phyloP scores from a whole-genome alignment of 176 grass and related monocot genomes.

The maize (Zea mays) region Zm-B73-REFERENCE-NAM-5.0 NC_050100.1:22006001-22006500 shows the following conservation, averaged over 20 bases:
- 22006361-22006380: neutral
- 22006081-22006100: neutral
- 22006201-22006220: neutral
- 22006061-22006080: neutral
- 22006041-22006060: neutral
- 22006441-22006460: neutral
- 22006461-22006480: neutral
- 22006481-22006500: neutral
- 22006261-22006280: neutral
- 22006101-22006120: neutral
- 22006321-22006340: neutral
- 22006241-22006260: neutral
- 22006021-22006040: neutral
- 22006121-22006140: neutral
- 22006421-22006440: neutral
- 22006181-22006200: neutral
- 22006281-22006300: neutral
- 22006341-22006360: neutral
- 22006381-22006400: neutral
- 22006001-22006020: neutral
- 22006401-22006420: neutral
- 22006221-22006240: neutral
- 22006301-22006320: neutral
- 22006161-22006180: neutral
- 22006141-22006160: neutral